Percentiles rank a stretch among this genome's conserved stretches.
Evolutionary conservation across 2,329 filamentous ascomycete species (phyloP).

Genomic region (Arthrobotrys megalospora): DNA sequence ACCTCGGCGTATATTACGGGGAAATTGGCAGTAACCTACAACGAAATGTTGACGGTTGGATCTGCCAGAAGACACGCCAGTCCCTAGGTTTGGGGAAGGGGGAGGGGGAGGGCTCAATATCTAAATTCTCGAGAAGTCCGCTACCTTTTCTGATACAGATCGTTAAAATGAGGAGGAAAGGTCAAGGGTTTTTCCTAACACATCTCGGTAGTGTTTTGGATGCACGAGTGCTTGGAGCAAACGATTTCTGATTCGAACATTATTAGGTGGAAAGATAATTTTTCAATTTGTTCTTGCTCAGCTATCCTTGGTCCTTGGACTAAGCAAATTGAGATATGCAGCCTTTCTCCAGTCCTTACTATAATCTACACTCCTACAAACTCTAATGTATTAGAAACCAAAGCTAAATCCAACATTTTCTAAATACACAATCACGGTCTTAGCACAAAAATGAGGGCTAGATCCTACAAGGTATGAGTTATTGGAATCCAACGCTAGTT

Average conservation of each 20-base stretch:
- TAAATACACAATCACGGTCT: too few relatives aligned
- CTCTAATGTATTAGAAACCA: too few relatives aligned
- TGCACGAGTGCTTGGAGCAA: conserved; percentile 36
- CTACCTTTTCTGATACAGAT: conserved; percentile 68
- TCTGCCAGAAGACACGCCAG: conserved; percentile 25
- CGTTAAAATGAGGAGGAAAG: conserved; percentile 66
- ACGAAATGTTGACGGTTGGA: conserved; percentile 33
- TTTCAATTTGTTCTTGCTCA: conserved; percentile 64
- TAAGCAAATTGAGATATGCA: conserved; percentile 62
- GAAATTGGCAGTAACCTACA: conserved; percentile 55
- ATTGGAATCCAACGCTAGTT: too few relatives aligned
- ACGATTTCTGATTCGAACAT: conserved; percentile 20
- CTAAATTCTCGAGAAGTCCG: conserved; percentile 66
- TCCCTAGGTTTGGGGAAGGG: conserved; percentile 11
- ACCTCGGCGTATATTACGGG: conserved; percentile 70
- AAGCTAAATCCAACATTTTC: too few relatives aligned
- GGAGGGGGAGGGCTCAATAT: conserved; percentile 10
- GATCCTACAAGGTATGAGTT: too few relatives aligned
- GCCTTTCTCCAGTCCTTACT: conserved; percentile 63
- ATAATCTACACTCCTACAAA: too few relatives aligned
- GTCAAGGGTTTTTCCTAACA: conserved; percentile 68
- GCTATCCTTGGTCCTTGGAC: conserved; percentile 64
- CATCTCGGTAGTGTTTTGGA: conserved; percentile 68
- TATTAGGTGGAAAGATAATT: too few relatives aligned
- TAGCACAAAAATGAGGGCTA: too few relatives aligned